Percentiles rank a stretch among this genome's conserved stretches.
These are phyloP conservation scores for Wickerhamiella sorbophila DNA, from an alignment of 805 yeast genomes.

Conservation along the genomic window DNA sequence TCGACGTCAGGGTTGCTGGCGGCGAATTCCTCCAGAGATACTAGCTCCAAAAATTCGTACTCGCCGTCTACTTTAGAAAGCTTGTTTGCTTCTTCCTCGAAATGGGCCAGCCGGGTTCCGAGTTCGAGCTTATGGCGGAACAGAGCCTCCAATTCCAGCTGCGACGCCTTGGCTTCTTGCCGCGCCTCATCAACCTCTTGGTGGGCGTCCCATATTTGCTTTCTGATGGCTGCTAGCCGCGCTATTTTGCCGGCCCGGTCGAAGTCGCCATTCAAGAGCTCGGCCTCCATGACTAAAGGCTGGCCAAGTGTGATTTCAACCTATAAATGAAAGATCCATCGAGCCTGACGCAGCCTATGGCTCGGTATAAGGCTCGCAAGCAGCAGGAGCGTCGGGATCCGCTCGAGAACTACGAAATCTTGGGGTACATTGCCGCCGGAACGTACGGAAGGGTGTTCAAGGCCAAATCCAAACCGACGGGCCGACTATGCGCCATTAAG, in stretches of 20 bases:
- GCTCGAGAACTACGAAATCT: constrained; percentile 67
- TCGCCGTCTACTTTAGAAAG: constrained; percentile 10
- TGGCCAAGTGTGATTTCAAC: no score
- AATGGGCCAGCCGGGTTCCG: constrained; percentile 4
- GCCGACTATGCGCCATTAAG: constrained; percentile 63
- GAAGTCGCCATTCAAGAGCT: background rate
- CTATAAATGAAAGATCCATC: constrained; percentile 10
- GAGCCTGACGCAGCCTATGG: constrained; percentile 25
- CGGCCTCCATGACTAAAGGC: background rate
- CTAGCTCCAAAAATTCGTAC: constrained; percentile 14
- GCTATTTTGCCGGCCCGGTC: background rate
- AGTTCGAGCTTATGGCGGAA: background rate
- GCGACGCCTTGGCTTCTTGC: background rate
- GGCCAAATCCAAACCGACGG: constrained; percentile 41
- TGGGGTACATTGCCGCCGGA: constrained; percentile 97
- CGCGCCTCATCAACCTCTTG: background rate
- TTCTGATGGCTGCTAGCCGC: background rate
- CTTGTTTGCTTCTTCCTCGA: constrained; percentile 14
- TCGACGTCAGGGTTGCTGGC: constrained; percentile 12
- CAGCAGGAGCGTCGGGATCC: constrained; percentile 60
- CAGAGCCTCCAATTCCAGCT: background rate
- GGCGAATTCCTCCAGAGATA: constrained; percentile 14
- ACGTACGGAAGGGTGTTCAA: constrained; percentile 93
- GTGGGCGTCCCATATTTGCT: background rate
- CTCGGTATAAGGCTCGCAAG: constrained; percentile 41